Percentiles rank a stretch among this genome's conserved stretches.
phyloP scores from a whole-genome alignment of 257 asterid species.

The Nicotiana otophora region DNA sequence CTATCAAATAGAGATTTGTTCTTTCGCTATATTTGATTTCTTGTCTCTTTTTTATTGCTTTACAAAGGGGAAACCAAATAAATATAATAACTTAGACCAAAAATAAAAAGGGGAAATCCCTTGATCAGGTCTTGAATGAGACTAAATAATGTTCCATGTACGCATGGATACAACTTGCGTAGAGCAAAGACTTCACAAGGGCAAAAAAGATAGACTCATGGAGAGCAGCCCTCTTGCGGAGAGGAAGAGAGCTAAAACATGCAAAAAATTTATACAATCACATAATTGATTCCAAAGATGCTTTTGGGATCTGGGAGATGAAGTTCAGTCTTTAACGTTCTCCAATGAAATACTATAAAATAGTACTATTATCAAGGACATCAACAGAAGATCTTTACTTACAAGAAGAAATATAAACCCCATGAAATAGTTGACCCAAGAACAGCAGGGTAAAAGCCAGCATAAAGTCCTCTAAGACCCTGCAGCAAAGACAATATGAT shows the following conservation, averaged over 20 bases:
- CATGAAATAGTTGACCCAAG: slow-evolving; percentile 96
- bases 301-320: background rate
- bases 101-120: background rate
- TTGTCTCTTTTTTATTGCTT: background rate
- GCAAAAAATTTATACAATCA: too few species aligned
- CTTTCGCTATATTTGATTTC: background rate
- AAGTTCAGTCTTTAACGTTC: background rate
- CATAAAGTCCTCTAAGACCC: slow-evolving; percentile 92
- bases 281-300: background rate
- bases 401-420: slow-evolving; percentile 96
- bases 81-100: background rate
- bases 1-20: background rate
- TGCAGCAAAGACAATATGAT: slow-evolving; percentile 27
- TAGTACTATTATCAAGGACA: background rate
- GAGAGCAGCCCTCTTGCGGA: background rate
- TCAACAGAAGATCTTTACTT: slow-evolving; percentile 23
- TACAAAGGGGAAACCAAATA: background rate
- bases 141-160: background rate
- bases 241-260: background rate
- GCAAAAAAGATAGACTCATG: background rate
- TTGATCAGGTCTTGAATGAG: background rate
- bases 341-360: background rate
- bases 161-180: background rate
- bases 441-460: slow-evolving; percentile 94
- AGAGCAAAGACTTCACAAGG: background rate